Conservation (phyloP, 2,329 filamentous ascomycete genomes). For the Herpomyces periplanetae region DNA sequence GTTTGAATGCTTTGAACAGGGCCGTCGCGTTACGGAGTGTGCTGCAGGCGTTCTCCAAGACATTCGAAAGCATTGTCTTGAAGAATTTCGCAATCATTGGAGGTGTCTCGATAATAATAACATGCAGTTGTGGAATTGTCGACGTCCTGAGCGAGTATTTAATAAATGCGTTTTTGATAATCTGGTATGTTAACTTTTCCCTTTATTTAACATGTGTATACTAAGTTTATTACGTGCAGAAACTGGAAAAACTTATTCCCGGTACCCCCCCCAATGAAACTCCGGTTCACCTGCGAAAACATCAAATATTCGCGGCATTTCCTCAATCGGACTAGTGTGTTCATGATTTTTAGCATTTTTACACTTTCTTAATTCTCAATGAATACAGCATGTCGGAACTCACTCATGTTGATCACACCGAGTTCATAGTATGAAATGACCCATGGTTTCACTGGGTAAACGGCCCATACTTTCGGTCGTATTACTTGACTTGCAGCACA, state of each 20-base stretch:
- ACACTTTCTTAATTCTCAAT: too few species aligned
- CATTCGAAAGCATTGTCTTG: slow-evolving; percentile 72
- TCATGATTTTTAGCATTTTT: too few species aligned
- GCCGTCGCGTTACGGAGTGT: slow-evolving; percentile 77
- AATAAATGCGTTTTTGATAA: slow-evolving; percentile 92
- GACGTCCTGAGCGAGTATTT: slow-evolving; percentile 45
- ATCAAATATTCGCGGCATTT: slow-evolving; percentile 8
- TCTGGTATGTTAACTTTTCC: slow-evolving; percentile 20
- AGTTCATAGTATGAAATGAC: too few species aligned
- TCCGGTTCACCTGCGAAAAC: slow-evolving; percentile 29
- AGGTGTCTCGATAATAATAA: slow-evolving; percentile 86
- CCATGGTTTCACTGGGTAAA: too few species aligned
- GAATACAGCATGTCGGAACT: too few species aligned
- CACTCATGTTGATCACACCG: too few species aligned
- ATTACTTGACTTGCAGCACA: too few species aligned
- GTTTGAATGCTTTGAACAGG: slow-evolving; percentile 79
- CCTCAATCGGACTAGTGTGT: too few species aligned
- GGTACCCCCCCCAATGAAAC: slow-evolving; percentile 25
- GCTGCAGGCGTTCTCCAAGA: slow-evolving; percentile 78
- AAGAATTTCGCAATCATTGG: slow-evolving; percentile 76
- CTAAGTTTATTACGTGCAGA: slow-evolving; percentile 11
- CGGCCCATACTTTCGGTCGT: too few species aligned
- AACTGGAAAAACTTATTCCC: slow-evolving; percentile 42
- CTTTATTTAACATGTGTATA: neutral
- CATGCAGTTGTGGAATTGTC: slow-evolving; percentile 86